Evolutionary conservation across 2,329 filamentous ascomycete genomes (phyloP).

Genomic region (Epichloe gansuensis): DNA sequence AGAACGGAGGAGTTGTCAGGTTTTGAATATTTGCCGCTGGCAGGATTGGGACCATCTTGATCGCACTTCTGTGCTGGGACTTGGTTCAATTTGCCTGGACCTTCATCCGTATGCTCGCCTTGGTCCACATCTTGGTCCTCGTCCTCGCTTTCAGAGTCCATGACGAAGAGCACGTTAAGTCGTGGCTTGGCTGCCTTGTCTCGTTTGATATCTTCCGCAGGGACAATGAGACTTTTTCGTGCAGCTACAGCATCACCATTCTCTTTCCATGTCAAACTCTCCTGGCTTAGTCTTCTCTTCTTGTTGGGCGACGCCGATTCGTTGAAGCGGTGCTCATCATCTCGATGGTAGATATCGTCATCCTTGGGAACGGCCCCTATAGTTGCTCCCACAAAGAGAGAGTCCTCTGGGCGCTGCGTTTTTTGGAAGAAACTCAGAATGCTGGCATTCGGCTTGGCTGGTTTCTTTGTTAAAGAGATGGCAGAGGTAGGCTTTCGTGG

Average conservation of each 20-base stretch:
- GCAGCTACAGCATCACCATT: background rate
- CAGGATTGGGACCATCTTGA: background rate
- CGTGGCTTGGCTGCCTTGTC: constrained; percentile 10
- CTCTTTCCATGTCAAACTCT: constrained; percentile 1
- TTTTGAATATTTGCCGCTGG: background rate
- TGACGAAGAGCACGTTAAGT: constrained; percentile 45
- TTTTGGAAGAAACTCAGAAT: constrained; percentile 69
- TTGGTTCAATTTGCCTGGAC: background rate
- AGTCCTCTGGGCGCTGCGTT: constrained; percentile 43
- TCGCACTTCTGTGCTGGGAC: background rate
- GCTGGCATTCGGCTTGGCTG: constrained; percentile 42
- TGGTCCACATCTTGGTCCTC: constrained; percentile 11
- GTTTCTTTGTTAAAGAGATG: constrained; percentile 19
- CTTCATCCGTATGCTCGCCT: background rate
- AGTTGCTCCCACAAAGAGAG: constrained; percentile 37
- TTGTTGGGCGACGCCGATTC: constrained; percentile 22
- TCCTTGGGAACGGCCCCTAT: constrained; percentile 11
- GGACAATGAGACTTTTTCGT: background rate
- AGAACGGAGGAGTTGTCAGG: constrained; percentile 11
- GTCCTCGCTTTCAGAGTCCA: constrained; percentile 50
- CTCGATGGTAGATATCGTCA: constrained; percentile 16
- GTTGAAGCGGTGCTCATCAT: constrained; percentile 18
- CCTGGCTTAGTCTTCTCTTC: constrained; percentile 17
- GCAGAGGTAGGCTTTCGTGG: constrained; percentile 18
- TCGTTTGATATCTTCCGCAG: background rate